Base-by-base conservation (phyloP, 345 rosid genomes). In the Syzygium aromaticum region DNA sequence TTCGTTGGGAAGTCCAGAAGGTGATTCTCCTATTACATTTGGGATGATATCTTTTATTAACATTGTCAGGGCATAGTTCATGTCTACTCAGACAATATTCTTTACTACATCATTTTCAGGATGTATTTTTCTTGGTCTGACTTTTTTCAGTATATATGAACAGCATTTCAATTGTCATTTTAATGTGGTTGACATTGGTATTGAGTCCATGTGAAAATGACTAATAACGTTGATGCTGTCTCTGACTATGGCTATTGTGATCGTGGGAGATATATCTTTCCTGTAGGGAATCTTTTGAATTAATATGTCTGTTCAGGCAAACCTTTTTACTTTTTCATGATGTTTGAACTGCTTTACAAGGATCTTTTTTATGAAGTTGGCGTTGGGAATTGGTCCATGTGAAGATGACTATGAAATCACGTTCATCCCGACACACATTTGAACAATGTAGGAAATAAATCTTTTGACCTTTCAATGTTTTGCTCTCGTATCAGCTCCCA, bases 1-100 rank as follows among this genome's bases (percentile, higher is more conserved):
- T 91, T 94, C 87, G 90, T 89, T 87, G 98, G 98, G 85, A 92
- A 84, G 43, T 96, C 98, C 78, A 92, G 98, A 90, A 96, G 98
- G 87, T 86, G 63, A 27, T 73, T 38, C 49, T 73, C 82, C 82
- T 73, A 73, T 73, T 73, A 73, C 49, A 19, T 19, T 38, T 73
- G 82, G 82, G 49, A 38, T 21, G 23, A 38, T 5, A 38, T 57
- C 49, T 73, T 73, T 25, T 14, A 38, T 73, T 19, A 73, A 73
- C 46, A 73, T 73, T 73, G 25, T 30, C 49, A 5, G 49, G 49
- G 14, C 49, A 73, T 11, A 6, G 82, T 73, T 73, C 13, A 73
- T 73, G 82, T 73, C 49, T 73, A 73, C 27, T 21, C 15, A 38
- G 25, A 73, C 49, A 73, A 73, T 19, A 13, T 73, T 73, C 49